Evolutionary conservation across 140 eudicot species (phyloP).

Genomic region (Anethum foeniculum): DNA sequence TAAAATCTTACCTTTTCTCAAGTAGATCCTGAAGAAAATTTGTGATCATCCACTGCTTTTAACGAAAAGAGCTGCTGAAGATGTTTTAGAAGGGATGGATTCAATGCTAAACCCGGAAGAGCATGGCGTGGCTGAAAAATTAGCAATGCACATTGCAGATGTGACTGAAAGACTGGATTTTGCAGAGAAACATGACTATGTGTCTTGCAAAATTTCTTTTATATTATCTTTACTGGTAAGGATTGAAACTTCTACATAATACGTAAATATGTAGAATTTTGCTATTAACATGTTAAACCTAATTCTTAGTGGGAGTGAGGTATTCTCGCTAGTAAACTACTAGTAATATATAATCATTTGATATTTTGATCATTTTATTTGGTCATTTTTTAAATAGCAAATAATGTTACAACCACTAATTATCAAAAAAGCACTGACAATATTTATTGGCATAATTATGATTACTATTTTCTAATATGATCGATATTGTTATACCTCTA

Average conservation of each 20-base stretch:
- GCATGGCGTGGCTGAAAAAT: slow-evolving; percentile 65
- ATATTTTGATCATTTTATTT: neutral
- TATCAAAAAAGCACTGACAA: neutral
- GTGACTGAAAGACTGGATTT: slow-evolving; percentile 49
- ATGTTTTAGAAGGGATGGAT: slow-evolving; percentile 91
- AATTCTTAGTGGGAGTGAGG: neutral
- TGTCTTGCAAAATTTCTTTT: slow-evolving; percentile 93
- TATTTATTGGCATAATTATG: neutral
- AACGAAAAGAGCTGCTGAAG: slow-evolving; percentile 98
- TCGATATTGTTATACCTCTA: neutral
- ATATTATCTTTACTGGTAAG: slow-evolving; percentile 74
- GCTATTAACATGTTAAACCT: neutral
- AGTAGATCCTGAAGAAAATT: slow-evolving; percentile 83
- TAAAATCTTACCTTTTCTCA: neutral
- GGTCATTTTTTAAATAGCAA: neutral
- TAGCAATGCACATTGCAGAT: slow-evolving; percentile 82
- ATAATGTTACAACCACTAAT: neutral
- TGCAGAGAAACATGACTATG: slow-evolving; percentile 41
- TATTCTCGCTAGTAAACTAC: neutral
- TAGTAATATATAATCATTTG: neutral
- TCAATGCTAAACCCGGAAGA: slow-evolving; percentile 56
- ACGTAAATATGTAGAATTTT: neutral
- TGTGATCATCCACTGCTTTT: slow-evolving; percentile 90
- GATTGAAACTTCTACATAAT: neutral
- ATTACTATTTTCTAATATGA: neutral